These are phyloP conservation scores for Aspergillus sp. DNA, from an alignment of 2,329 filamentous ascomycete genomes.

Conservation along the genomic window DNA sequence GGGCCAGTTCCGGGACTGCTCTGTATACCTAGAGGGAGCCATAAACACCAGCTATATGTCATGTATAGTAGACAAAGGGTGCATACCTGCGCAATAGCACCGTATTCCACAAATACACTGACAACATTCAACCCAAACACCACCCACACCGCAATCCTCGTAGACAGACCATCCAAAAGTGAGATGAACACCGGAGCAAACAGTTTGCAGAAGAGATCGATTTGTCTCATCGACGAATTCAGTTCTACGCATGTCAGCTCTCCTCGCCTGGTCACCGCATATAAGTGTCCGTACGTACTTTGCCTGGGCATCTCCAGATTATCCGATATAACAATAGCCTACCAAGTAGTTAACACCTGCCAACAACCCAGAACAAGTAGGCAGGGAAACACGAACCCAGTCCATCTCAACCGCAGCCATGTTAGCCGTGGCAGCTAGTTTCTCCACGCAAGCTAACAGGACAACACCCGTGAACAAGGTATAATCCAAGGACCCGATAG, in stretches of 20 bases:
- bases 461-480: slow-evolving; percentile 33
- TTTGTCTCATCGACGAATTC: slow-evolving; percentile 49
- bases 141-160: slow-evolving; percentile 39
- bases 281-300: slow-evolving; percentile 20
- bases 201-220: slow-evolving; percentile 52
- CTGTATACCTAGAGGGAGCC: slow-evolving; percentile 11
- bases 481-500: background rate
- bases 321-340: slow-evolving; percentile 26
- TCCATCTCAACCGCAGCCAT: slow-evolving; percentile 62
- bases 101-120: slow-evolving; percentile 34
- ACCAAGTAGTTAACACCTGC: too few species aligned
- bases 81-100: slow-evolving; percentile 31
- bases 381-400: slow-evolving; percentile 41
- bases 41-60: background rate
- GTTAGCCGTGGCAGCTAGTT: slow-evolving; percentile 57
- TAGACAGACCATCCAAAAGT: slow-evolving; percentile 38
- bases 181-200: slow-evolving; percentile 47
- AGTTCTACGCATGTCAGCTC: slow-evolving; percentile 24
- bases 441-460: slow-evolving; percentile 59
- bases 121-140: slow-evolving; percentile 40
- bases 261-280: slow-evolving; percentile 2
- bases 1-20: slow-evolving; percentile 13
- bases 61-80: background rate
- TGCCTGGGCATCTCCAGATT: slow-evolving; percentile 33
- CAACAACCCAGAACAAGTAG: background rate